Conservation (phyloP, 345 rosid species). For the Gossypium thurberi region DNA sequence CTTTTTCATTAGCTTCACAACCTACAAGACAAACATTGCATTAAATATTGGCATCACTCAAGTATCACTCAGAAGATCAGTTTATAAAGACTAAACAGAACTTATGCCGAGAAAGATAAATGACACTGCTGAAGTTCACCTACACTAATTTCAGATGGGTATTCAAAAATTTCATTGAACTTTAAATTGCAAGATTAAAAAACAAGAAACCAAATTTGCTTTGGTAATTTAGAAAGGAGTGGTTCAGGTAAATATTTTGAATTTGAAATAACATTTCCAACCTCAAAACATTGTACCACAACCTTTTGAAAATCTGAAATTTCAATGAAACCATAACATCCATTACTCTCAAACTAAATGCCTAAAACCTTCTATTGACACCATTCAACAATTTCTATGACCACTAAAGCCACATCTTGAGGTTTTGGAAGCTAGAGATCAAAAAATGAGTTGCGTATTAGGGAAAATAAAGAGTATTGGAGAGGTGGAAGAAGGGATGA, state of each 20-base stretch:
- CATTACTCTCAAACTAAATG: not conserved
- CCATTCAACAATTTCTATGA: not conserved
- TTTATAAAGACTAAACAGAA: not conserved
- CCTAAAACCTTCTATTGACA: not conserved
- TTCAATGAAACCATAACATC: not conserved
- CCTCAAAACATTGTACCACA: not conserved
- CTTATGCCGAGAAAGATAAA: not conserved
- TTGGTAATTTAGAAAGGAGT: not conserved
- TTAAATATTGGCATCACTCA: not conserved
- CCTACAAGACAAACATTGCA: conserved; percentile 36
- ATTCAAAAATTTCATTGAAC: not conserved
- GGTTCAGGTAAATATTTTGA: not conserved
- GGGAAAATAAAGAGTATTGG: not conserved
- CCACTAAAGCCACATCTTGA: not conserved
- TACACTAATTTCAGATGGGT: not conserved
- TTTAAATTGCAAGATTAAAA: not conserved
- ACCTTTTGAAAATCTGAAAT: not conserved
- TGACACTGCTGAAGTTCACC: not conserved
- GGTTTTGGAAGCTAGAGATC: not conserved
- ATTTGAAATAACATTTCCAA: not conserved
- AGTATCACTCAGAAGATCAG: not conserved
- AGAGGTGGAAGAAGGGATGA: not conserved
- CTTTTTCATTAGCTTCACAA: conserved; percentile 94
- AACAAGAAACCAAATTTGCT: not conserved
- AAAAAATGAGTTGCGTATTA: not conserved